Conservation (phyloP, 768 basidiomycete genomes). For the Lentinula raphanica region DNA sequence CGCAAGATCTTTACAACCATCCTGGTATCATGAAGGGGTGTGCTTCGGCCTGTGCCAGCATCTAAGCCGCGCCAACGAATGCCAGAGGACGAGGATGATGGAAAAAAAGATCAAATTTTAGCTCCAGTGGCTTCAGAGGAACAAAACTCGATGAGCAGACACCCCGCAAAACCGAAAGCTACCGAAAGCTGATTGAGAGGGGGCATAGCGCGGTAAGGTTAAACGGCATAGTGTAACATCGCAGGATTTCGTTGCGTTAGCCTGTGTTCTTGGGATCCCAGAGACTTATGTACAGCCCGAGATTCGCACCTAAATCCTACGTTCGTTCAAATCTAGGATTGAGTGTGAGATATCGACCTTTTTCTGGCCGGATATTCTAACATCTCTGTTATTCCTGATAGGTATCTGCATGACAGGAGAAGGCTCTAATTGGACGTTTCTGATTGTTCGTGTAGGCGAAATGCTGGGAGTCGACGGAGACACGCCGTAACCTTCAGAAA, state of each 20-base stretch:
- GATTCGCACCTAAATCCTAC: background rate
- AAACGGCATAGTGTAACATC: background rate
- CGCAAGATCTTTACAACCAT: background rate
- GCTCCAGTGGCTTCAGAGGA: too few relatives aligned
- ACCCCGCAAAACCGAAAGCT: too few relatives aligned
- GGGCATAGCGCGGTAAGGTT: background rate
- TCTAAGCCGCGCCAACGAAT: too few relatives aligned
- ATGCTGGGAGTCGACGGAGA: background rate
- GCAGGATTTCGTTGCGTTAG: background rate
- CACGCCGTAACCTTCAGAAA: background rate
- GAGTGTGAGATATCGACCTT: background rate
- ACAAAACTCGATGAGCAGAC: too few relatives aligned
- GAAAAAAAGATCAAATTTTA: background rate
- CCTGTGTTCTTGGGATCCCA: background rate
- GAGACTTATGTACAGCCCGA: background rate
- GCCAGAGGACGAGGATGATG: too few relatives aligned
- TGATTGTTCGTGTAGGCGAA: slow-evolving; percentile 17
- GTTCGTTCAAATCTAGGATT: background rate
- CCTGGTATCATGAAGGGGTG: background rate
- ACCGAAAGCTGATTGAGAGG: background rate
- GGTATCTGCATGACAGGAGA: slow-evolving; percentile 51
- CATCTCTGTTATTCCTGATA: background rate
- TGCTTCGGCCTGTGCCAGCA: too few relatives aligned
- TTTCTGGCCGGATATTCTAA: background rate
- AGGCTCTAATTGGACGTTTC: slow-evolving; percentile 50